A percentile compares a stretch with the other conserved stretches of the same genome.
phyloP scores from a whole-genome alignment of 257 asterid species.

The Capsicum baccatum region DNA sequence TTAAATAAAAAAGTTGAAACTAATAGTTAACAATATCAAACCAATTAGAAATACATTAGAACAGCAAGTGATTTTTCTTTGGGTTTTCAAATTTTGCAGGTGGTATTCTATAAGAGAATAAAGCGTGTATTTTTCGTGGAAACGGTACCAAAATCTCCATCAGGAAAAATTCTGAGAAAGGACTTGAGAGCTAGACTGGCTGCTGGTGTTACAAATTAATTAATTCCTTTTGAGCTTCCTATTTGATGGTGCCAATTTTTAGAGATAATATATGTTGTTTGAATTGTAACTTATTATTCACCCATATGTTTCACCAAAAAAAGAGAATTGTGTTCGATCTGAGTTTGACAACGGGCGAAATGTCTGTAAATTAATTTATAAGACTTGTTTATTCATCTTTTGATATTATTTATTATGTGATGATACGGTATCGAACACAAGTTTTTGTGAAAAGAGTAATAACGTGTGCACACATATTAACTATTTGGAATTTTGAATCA shows the following conservation, averaged over 20 bases:
- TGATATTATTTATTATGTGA: conserved; percentile 1
- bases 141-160: conserved; percentile 78
- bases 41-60: not conserved
- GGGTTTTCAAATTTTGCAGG: conserved; percentile 49
- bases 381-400: conserved; percentile 12
- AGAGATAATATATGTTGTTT: not conserved
- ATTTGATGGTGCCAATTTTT: conserved; percentile 16
- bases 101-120: conserved; percentile 85
- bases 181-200: conserved; percentile 81
- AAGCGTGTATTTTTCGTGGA: conserved; percentile 72
- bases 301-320: no score
- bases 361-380: conserved; percentile 22
- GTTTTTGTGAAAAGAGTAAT: not conserved
- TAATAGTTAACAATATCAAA: no score
- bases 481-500: no score
- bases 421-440: not conserved
- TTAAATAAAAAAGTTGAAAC: no score
- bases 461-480: no score
- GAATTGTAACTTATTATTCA: not conserved
- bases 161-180: conserved; percentile 92
- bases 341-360: conserved; percentile 4
- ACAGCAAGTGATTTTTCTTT: not conserved
- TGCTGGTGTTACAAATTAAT: conserved; percentile 37
- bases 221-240: no score
- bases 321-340: not conserved